Conservation (phyloP, 139 green algal species). For the Gonium pectorale region DNA sequence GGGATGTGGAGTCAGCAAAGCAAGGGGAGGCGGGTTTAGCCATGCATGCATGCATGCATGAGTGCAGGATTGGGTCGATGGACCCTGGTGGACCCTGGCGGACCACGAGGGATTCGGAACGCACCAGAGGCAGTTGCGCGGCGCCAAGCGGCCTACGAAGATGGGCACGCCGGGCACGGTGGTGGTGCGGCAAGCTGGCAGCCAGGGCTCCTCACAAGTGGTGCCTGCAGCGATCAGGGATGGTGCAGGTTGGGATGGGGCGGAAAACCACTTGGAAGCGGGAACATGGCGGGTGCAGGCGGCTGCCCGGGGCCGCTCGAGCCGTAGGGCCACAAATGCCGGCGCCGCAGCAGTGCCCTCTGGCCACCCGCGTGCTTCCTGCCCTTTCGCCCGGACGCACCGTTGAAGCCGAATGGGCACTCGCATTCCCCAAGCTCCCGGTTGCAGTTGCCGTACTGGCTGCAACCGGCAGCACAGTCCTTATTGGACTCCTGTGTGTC, state of each 20-base stretch:
- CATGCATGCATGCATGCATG: too few species aligned
- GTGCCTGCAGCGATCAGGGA: background rate
- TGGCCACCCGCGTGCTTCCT: background rate
- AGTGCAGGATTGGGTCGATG: too few species aligned
- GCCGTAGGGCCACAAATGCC: too few species aligned
- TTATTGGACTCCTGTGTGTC: background rate
- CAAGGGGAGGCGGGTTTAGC: too few species aligned
- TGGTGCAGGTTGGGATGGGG: background rate
- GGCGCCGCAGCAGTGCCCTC: too few species aligned
- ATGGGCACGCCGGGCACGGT: background rate
- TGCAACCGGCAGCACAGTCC: background rate
- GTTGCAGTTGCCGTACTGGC: constrained; percentile 15
- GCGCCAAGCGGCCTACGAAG: constrained; percentile 3
- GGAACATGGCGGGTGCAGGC: background rate
- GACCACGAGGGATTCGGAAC: too few species aligned
- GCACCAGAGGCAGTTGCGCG: constrained; percentile 42
- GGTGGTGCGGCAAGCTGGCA: constrained; percentile 22
- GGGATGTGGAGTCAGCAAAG: too few species aligned
- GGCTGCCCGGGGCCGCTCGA: too few species aligned
- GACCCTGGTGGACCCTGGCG: too few species aligned
- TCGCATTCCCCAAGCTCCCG: constrained; percentile 30
- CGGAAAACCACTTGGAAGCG: background rate
- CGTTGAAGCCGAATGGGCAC: constrained; percentile 16
- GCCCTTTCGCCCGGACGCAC: background rate
- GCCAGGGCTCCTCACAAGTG: background rate